These are phyloP conservation scores for Pythium apleroticum DNA, from an alignment of 352 stramenopile genomes.

Conservation along the genomic window DNA sequence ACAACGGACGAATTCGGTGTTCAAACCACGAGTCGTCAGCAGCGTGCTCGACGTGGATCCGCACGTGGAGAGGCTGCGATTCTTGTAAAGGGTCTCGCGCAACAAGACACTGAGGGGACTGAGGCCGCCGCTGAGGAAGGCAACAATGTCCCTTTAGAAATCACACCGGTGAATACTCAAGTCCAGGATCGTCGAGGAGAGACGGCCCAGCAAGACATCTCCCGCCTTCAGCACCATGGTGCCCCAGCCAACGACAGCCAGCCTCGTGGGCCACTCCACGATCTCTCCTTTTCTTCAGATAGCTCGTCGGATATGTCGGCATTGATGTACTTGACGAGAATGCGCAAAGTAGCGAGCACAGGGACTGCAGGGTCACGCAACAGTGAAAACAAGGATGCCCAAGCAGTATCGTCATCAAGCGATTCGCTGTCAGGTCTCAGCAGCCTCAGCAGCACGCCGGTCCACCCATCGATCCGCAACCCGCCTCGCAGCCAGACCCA, in stretches of 20 bases:
- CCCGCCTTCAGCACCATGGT: background rate
- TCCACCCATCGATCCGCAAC: background rate
- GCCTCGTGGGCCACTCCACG: background rate
- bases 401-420: background rate
- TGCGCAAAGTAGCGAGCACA: slow-evolving; percentile 12
- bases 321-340: slow-evolving; percentile 20
- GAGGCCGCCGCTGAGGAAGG: background rate
- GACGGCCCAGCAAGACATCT: background rate
- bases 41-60: background rate
- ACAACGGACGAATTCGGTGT: background rate
- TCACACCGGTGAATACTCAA: background rate
- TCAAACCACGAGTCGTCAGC: too few species aligned
- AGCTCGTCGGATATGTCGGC: slow-evolving; percentile 27
- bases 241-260: background rate
- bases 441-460: background rate
- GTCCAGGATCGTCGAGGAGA: background rate
- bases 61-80: slow-evolving; percentile 5
- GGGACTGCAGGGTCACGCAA: background rate
- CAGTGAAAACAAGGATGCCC: background rate
- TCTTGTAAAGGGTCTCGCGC: slow-evolving; percentile 9
- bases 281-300: slow-evolving; percentile 25
- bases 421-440: slow-evolving; percentile 9
- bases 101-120: background rate
- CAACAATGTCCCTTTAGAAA: too few species aligned
- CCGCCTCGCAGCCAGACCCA: background rate